phyloP scores from a whole-genome alignment of 2,329 filamentous ascomycete species.

The Gliomastix tumulicola region DNA sequence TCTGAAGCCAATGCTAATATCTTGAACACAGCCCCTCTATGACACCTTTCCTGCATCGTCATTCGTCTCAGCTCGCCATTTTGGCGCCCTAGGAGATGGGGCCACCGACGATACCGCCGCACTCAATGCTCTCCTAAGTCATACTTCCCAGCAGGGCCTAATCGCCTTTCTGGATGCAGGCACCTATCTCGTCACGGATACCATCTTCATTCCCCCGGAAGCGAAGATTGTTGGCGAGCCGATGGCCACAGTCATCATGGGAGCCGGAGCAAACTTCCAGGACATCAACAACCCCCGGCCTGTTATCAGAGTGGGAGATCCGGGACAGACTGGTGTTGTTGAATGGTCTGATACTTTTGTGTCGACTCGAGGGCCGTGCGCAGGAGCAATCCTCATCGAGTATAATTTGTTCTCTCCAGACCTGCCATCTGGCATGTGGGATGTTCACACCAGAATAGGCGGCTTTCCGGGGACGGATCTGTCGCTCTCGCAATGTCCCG shows the following conservation, averaged over 20 bases:
- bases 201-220: slow-evolving; percentile 38
- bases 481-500: slow-evolving; percentile 60
- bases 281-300: slow-evolving; percentile 52
- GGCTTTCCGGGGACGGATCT: slow-evolving; percentile 65
- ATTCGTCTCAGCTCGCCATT: slow-evolving; percentile 68
- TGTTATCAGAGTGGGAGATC: slow-evolving; percentile 58
- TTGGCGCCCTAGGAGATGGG: slow-evolving; percentile 62
- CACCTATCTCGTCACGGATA: slow-evolving; percentile 52
- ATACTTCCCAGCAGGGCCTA: slow-evolving; percentile 40
- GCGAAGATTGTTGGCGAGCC: slow-evolving; percentile 55
- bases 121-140: slow-evolving; percentile 72
- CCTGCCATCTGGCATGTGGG: slow-evolving; percentile 56
- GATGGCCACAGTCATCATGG: slow-evolving; percentile 45
- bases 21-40: slow-evolving; percentile 76
- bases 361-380: slow-evolving; percentile 57
- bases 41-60: slow-evolving; percentile 45
- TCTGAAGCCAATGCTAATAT: slow-evolving; percentile 5
- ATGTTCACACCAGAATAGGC: slow-evolving; percentile 69
- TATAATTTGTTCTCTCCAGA: slow-evolving; percentile 56
- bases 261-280: slow-evolving; percentile 47
- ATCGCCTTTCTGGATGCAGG: slow-evolving; percentile 57
- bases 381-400: slow-evolving; percentile 64
- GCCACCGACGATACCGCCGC: slow-evolving; percentile 77
- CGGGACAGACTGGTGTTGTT: slow-evolving; percentile 56
- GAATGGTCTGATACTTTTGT: slow-evolving; percentile 70